Conservation (phyloP, 2,329 filamentous ascomycete species). For the Escovopsis sp. region DNA sequence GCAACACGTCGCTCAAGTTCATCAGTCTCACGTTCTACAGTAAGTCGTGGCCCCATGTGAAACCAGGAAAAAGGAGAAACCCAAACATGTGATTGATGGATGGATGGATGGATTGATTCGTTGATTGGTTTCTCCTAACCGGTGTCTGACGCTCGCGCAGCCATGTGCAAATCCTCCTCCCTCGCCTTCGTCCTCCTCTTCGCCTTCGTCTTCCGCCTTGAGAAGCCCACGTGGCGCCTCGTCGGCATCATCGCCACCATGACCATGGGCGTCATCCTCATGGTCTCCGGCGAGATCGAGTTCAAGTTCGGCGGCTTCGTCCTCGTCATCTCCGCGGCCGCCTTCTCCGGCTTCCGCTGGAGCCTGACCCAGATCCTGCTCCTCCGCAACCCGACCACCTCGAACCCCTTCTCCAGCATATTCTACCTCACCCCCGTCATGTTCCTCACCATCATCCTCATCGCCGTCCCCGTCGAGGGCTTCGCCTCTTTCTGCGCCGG, state of each 20-base stretch:
- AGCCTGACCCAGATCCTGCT: slow-evolving; percentile 95
- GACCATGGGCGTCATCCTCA: slow-evolving; percentile 90
- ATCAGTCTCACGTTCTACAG: slow-evolving; percentile 96
- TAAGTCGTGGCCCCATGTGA: slow-evolving; percentile 23
- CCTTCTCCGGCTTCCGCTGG: slow-evolving; percentile 96
- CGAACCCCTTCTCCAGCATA: slow-evolving; percentile 92
- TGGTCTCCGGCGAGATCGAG: slow-evolving; percentile 89
- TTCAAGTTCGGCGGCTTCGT: slow-evolving; percentile 80
- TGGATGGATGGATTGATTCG: background rate
- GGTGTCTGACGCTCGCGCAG: slow-evolving; percentile 24
- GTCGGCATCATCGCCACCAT: slow-evolving; percentile 80
- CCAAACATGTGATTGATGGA: no score
- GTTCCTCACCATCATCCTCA: slow-evolving; percentile 67
- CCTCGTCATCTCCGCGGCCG: slow-evolving; percentile 83
- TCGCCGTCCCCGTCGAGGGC: slow-evolving; percentile 80
- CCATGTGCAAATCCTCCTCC: slow-evolving; percentile 98
- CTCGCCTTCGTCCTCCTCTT: slow-evolving; percentile 91
- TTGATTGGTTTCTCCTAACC: no score
- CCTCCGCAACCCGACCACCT: slow-evolving; percentile 83
- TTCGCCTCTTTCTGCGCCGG: slow-evolving; percentile 53
- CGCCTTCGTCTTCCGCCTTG: slow-evolving; percentile 84
- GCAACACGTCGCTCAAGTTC: slow-evolving; percentile 90
- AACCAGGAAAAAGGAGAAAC: no score
- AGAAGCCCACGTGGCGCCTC: slow-evolving; percentile 72
- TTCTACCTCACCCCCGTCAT: slow-evolving; percentile 97